These are phyloP conservation scores for Centaurea solstitialis DNA, from an alignment of 129 eudicot genomes.

Conservation along the genomic window DNA sequence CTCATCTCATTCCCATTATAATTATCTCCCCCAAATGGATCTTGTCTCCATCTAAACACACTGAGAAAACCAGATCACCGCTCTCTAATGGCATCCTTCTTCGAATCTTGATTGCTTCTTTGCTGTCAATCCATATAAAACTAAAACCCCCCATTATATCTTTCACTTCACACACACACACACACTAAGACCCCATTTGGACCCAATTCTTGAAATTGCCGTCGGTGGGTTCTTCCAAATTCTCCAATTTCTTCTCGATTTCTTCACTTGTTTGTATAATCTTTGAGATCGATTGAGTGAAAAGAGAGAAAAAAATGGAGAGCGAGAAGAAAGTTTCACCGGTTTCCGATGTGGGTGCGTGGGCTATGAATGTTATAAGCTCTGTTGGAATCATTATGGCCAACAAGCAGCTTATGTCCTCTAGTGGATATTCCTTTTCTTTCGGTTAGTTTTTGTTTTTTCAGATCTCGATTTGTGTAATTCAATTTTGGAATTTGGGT, in stretches of 20 bases:
- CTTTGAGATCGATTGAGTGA: conserved; percentile 13
- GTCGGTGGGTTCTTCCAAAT: conserved; percentile 8
- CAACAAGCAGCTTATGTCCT: conserved; percentile 89
- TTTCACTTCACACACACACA: not conserved
- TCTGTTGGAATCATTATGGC: conserved; percentile 96
- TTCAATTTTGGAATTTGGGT: not conserved
- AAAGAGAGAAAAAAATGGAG: conserved; percentile 45
- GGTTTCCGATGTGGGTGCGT: conserved; percentile 85
- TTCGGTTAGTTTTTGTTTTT: conserved; percentile 47
- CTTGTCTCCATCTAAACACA: not conserved
- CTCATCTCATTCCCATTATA: not conserved
- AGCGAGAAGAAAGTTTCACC: conserved; percentile 59
- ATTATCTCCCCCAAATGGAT: not conserved
- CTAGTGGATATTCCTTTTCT: conserved; percentile 67
- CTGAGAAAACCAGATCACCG: conserved; percentile 21
- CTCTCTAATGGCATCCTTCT: conserved; percentile 4
- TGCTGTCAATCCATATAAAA: conserved; percentile 28
- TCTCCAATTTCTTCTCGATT: not conserved
- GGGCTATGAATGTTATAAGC: conserved; percentile 91
- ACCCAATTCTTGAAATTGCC: conserved; percentile 24
- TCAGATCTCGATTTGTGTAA: conserved; percentile 30
- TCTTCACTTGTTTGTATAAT: not conserved
- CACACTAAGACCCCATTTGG: conserved; percentile 9
- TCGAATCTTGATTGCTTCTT: conserved; percentile 26
- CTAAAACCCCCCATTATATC: not conserved